Conservation (phyloP, 2,329 filamentous ascomycete genomes). For the Phyllosticta capitalensis region DNA sequence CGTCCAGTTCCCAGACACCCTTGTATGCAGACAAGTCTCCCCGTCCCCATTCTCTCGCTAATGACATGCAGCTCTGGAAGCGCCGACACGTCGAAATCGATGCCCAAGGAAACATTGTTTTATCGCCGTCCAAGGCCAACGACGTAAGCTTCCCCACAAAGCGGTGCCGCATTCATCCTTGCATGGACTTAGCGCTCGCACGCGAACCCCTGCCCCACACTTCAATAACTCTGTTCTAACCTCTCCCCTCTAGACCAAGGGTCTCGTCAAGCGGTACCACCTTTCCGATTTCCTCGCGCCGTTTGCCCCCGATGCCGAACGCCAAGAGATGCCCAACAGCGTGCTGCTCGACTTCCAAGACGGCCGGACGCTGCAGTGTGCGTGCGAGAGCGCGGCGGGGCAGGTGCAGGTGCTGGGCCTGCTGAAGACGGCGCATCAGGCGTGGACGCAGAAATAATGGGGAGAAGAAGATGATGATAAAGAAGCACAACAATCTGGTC, state of each 20-base stretch:
- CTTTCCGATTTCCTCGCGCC: constrained; percentile 74
- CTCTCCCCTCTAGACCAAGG: constrained; percentile 32
- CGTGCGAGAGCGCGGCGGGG: constrained; percentile 30
- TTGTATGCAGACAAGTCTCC: constrained; percentile 37
- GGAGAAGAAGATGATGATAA: neutral
- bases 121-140: constrained; percentile 60
- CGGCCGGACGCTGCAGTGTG: constrained; percentile 53
- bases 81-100: constrained; percentile 82
- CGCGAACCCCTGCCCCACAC: constrained; percentile 18
- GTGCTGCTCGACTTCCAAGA: constrained; percentile 54
- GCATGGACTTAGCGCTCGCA: constrained; percentile 17
- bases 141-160: constrained; percentile 22
- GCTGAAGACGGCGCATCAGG: constrained; percentile 3
- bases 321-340: constrained; percentile 88
- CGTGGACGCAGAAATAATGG: neutral
- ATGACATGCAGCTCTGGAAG: constrained; percentile 64
- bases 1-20: constrained; percentile 90
- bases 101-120: constrained; percentile 69
- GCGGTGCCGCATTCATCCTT: neutral
- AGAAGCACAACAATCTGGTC: too few species aligned
- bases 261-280: constrained; percentile 69
- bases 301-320: constrained; percentile 77
- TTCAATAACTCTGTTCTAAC: constrained; percentile 21
- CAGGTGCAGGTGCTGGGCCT: constrained; percentile 25
- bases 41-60: constrained; percentile 4